phyloP scores from a whole-genome alignment of 2,329 filamentous ascomycete species.

The Colletotrichum sp. region DNA sequence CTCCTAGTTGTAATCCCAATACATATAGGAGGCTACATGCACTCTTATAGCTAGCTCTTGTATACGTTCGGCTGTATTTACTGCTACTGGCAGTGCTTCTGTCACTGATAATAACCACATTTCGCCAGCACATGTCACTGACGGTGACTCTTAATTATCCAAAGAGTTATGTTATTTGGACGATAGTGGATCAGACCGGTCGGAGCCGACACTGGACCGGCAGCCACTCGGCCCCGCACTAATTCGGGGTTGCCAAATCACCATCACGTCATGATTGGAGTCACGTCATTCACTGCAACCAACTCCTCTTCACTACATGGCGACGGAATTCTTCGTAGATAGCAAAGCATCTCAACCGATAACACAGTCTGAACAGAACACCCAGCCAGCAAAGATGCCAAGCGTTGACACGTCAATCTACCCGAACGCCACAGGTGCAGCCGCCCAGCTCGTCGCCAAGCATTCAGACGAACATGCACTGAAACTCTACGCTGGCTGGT shows the following conservation, averaged over 20 bases:
- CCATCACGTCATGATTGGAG: conserved; percentile 3
- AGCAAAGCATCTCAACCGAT: neutral
- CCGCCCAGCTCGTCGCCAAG: conserved; percentile 47
- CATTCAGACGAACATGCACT: conserved; percentile 54
- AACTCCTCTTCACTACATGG: neutral
- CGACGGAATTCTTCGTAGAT: neutral
- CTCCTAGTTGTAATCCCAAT: fast-evolving
- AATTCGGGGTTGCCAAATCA: neutral
- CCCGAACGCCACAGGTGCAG: conserved; percentile 51
- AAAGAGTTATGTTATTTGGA: neutral
- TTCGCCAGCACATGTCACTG: no score
- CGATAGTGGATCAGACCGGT: neutral
- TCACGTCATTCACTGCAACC: neutral
- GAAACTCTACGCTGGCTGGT: conserved; percentile 77
- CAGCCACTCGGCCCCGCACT: neutral
- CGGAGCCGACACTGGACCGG: neutral
- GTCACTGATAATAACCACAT: no score
- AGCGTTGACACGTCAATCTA: conserved; percentile 53
- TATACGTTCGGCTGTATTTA: neutral
- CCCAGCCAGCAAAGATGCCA: conserved; percentile 34
- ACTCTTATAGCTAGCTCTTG: neutral
- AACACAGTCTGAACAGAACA: neutral
- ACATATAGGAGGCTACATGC: neutral
- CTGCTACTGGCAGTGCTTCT: no score
- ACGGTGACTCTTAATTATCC: neutral